Base-by-base conservation (phyloP, 805 yeast species). In the Candida ortonii region DNA sequence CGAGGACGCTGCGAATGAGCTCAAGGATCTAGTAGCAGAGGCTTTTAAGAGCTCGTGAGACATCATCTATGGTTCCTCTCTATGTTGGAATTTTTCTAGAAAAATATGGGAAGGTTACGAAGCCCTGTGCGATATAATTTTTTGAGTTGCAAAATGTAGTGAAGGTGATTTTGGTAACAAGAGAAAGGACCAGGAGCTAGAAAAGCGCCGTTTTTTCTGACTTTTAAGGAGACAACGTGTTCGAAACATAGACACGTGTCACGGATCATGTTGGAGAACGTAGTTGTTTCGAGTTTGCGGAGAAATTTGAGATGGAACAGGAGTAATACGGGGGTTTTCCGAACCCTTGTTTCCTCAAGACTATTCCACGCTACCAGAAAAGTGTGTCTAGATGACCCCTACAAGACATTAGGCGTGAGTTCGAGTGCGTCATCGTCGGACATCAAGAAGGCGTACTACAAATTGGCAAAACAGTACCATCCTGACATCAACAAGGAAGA, bases 401-500 rank as follows among this genome's bases (percentile, higher is more conserved):
- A 93, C 62, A 70, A 77, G 42, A 75, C 79, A 0, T 65, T 93
- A 26, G 97, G 97, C 4, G 85, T 93, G 18, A 75, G 73, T 17
- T 75, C 73, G 42, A 57, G 56, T 33, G 93, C 98, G 0, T 71
- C 80, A 10, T 65, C 80, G 6, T 72, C 85, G n/a, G 94, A 88
- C 14, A 93, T 93, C 63, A 93, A 93, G 62, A 89, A 89, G 61
- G 90, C 96, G 2, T 93, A 93, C 65, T 88, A 88, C 59, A 82
- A 87, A 53, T 67, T 93, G 44, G 98, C 97, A 11, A 93, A 93
- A 61, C 76, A 90, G 59, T 88, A 69, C 61, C 99, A 93, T 61
- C 99, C 99, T 0, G 99, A 93, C 65, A 85, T 93, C 28, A 93
- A 90, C 61, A 93, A 90, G 61, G 96, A 85, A 44, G 74, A 76